Percentiles rank a stretch among this genome's conserved stretches.
Conservation (phyloP, 305 asterid species). For the Nicotiana rustica region DNA sequence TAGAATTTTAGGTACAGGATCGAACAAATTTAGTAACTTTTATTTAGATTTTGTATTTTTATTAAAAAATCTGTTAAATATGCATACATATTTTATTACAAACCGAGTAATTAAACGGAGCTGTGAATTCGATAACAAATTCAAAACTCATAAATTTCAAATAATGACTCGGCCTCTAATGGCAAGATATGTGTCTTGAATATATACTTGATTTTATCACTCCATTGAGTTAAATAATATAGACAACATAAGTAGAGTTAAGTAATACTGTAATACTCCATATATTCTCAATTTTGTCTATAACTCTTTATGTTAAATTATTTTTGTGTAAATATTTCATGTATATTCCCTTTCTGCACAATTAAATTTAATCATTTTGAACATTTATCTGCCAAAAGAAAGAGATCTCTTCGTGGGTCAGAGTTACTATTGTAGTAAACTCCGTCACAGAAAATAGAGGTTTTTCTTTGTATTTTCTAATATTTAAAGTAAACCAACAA, state of each 20-base stretch:
- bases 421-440: not conserved
- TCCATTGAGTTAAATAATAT: too few species aligned
- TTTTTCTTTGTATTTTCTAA: not conserved
- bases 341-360: not conserved
- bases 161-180: too few species aligned
- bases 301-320: not conserved
- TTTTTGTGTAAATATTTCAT: not conserved
- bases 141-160: too few species aligned
- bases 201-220: too few species aligned
- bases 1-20: too few species aligned
- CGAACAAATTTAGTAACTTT: too few species aligned
- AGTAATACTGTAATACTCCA: not conserved
- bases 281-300: not conserved
- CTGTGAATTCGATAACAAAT: too few species aligned
- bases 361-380: not conserved
- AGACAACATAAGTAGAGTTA: not conserved
- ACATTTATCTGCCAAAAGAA: not conserved
- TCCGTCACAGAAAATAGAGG: not conserved
- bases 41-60: too few species aligned
- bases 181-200: too few species aligned
- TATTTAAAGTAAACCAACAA: not conserved
- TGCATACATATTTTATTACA: too few species aligned
- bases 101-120: too few species aligned
- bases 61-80: too few species aligned
- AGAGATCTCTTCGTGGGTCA: not conserved